Conservation (phyloP, 2,329 filamentous ascomycete species). For the Ascochyta viciae-villosae region DNA sequence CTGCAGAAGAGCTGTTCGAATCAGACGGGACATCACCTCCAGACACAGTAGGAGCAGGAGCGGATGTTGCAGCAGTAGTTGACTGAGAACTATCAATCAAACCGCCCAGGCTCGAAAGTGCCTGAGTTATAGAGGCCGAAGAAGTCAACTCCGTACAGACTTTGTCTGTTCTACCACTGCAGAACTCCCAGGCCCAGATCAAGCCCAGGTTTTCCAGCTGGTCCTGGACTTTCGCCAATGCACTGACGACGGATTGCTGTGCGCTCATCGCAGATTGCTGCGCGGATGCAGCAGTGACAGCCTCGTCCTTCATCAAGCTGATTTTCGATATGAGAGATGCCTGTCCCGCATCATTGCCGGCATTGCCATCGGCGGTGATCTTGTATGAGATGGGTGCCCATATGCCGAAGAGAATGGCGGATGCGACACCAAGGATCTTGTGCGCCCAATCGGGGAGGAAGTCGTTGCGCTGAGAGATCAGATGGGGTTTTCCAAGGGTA, state of each 20-base stretch:
- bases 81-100: neutral
- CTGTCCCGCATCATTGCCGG: conserved; percentile 11
- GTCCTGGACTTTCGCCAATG: neutral
- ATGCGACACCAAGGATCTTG: conserved; percentile 14
- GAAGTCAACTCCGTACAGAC: neutral
- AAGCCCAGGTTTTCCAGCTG: neutral
- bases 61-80: too few species aligned
- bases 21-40: too few species aligned
- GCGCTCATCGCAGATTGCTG: neutral
- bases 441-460: conserved; percentile 13
- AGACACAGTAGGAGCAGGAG: neutral
- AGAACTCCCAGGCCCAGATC: neutral
- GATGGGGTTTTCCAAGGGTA: neutral
- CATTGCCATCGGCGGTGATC: conserved; percentile 3
- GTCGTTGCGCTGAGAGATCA: conserved; percentile 5
- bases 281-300: neutral
- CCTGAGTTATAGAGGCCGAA: neutral
- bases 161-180: neutral
- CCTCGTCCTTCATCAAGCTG: neutral
- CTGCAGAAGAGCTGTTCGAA: neutral
- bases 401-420: conserved; percentile 17
- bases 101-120: neutral
- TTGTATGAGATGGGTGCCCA: conserved; percentile 20
- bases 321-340: neutral
- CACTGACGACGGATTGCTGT: neutral